A percentile compares a stretch with the other conserved stretches of the same genome.
Evolutionary conservation across 331 rosid species (phyloP).

Genomic region (Saraca asoca): DNA sequence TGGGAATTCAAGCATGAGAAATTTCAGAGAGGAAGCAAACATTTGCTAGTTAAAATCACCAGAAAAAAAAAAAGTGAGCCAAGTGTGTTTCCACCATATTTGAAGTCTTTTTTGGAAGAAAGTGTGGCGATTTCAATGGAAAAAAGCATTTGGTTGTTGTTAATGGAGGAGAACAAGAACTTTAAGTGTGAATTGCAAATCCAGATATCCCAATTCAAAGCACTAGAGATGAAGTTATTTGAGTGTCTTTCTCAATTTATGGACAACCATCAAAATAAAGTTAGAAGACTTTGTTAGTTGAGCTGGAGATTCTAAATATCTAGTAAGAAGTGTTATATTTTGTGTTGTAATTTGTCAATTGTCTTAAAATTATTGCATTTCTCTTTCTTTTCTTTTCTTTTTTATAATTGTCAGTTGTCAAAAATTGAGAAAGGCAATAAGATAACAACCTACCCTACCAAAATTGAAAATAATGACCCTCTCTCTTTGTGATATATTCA

Average conservation of each 20-base stretch:
- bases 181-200: slow-evolving; percentile 61
- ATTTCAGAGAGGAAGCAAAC: slow-evolving; percentile 62
- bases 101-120: slow-evolving; percentile 69
- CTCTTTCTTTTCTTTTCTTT: too few species aligned
- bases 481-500: too few species aligned
- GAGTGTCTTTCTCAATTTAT: slow-evolving; percentile 55
- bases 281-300: slow-evolving; percentile 37
- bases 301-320: background rate
- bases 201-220: slow-evolving; percentile 69
- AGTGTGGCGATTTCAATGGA: slow-evolving; percentile 38
- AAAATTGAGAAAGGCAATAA: too few species aligned
- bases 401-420: too few species aligned
- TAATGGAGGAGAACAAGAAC: slow-evolving; percentile 68
- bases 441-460: too few species aligned
- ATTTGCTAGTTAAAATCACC: slow-evolving; percentile 56
- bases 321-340: too few species aligned
- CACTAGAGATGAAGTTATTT: slow-evolving; percentile 57
- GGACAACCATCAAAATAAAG: slow-evolving; percentile 42
- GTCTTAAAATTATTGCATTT: too few species aligned
- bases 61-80: slow-evolving; percentile 90
- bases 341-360: too few species aligned
- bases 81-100: slow-evolving; percentile 75
- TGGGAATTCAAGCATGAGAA: slow-evolving; percentile 95
- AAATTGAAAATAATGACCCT: too few species aligned
- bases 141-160: slow-evolving; percentile 37